These are phyloP conservation scores for Acanthamoeba sp. DNA, from an alignment of 208 protist genomes.

Conservation along the genomic window DNA sequence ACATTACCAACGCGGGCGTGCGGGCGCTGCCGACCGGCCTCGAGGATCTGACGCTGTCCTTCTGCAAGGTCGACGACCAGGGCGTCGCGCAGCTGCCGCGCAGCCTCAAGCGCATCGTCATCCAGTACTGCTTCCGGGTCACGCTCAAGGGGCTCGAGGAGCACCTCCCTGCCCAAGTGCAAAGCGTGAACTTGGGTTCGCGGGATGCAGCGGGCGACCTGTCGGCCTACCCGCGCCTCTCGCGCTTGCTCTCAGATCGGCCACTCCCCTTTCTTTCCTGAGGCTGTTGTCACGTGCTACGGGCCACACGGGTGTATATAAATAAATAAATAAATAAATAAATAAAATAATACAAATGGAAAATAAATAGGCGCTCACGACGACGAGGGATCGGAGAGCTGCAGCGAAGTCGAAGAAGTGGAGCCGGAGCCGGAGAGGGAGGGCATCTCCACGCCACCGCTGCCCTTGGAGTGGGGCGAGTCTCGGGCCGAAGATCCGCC, in stretches of 20 bases:
- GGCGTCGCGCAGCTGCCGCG: slow-evolving; percentile 30
- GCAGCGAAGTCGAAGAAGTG: too few species aligned
- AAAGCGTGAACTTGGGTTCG: neutral
- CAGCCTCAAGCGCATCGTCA: slow-evolving; percentile 16
- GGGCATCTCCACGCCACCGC: too few species aligned
- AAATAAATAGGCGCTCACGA: too few species aligned
- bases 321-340: too few species aligned
- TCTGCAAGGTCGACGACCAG: slow-evolving; percentile 35
- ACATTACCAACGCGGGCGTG: slow-evolving; percentile 45
- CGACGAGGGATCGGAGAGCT: too few species aligned
- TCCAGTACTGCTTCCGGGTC: slow-evolving; percentile 30
- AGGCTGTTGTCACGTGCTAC: too few species aligned
- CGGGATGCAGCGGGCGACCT: neutral
- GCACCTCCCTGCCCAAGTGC: neutral
- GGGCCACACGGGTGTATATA: too few species aligned
- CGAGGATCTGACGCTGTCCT: neutral
- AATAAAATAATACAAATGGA: too few species aligned
- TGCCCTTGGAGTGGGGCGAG: too few species aligned
- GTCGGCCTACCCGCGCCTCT: neutral
- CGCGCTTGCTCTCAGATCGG: neutral
- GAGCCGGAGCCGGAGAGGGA: too few species aligned
- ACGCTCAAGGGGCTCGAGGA: neutral
- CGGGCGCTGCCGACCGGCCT: neutral
- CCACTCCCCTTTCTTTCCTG: slow-evolving; percentile 6
- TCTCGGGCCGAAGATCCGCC: too few species aligned